Percentiles rank a stretch among this genome's conserved stretches.
Conservation (phyloP, 129 eudicot species). For the Smallanthus sonchifolius region DNA sequence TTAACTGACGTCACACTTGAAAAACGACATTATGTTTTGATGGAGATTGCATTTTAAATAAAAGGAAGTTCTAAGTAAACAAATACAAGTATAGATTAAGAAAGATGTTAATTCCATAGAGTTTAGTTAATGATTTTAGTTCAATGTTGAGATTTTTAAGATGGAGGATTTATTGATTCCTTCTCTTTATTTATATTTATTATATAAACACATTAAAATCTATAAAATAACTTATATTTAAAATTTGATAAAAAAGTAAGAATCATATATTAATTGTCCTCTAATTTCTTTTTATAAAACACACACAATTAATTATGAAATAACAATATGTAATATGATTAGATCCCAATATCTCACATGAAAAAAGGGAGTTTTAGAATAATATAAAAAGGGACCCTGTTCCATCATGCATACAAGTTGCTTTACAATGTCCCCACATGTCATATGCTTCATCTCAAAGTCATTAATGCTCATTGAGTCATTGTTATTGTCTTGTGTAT, state of each 20-base stretch:
- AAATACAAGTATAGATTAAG: too few species aligned
- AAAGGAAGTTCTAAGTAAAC: too few species aligned
- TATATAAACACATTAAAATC: not conserved
- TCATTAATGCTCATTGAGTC: constrained; percentile 15
- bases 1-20: too few species aligned
- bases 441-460: constrained; percentile 31
- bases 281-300: not conserved
- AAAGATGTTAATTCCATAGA: too few species aligned
- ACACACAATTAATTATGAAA: not conserved
- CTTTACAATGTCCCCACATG: constrained; percentile 30
- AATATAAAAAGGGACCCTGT: constrained; percentile 10
- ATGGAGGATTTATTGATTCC: too few species aligned
- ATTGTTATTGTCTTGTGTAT: not conserved
- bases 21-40: too few species aligned
- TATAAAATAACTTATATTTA: not conserved
- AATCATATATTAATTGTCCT: not conserved
- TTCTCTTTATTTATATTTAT: too few species aligned
- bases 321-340: not conserved
- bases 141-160: too few species aligned
- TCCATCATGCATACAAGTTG: constrained; percentile 25
- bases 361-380: constrained; percentile 3
- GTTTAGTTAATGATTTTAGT: too few species aligned
- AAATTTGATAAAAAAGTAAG: not conserved
- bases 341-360: constrained; percentile 13
- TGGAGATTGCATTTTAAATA: too few species aligned